Evolutionary conservation across 768 basidiomycete genomes (phyloP), one percentile per base, ranked within the genome.

Genomic region (Naganishia kalamii): DNA sequence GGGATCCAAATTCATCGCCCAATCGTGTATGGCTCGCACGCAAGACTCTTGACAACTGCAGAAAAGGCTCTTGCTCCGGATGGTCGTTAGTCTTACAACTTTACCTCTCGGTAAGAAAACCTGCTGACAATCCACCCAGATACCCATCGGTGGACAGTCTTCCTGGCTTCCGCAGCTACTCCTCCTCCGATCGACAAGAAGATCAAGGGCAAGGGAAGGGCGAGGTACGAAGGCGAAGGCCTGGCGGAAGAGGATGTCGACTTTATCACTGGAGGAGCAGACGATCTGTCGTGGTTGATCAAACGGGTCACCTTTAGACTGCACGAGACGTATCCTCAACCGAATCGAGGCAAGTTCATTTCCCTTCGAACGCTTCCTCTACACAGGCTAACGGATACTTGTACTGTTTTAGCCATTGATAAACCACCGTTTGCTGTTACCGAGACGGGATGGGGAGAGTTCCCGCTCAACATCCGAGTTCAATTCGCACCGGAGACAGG

Each of bases 361-460:
- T 2, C 1, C 17, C 21, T 4, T 15, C 46, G n/a, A n/a, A n/a
- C 32, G 12, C 57, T 2, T 46, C 27, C 29, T 5, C 19, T 1
- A 13, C 29, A 17, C 8, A 17, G 23, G 19, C 46, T 30, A 59
- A 41, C 49, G 27, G 11, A 17, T 12, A 48, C 21, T 25, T 5
- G 15, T 51, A 8, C 23, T 52, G 30, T 21, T 60, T 15, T 69
- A 97, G 94, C 87, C 70, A 76, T 96, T 30, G 96, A 99, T 74
- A 91, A 88, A 74, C 85, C 91, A 4, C 96, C 96, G 0, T 99
- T 92, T 73, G 90, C 92, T 70, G 87, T 98, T 17, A 87, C 92
- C 11, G 96, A 98, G 78, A 98, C 96, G 17, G 96, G 96, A 51
- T 99, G 96, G 96, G 96, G 96, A 70, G 96, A 99, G 81, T 99